These are phyloP conservation scores for Globisporangium polare DNA, from an alignment of 352 stramenopile species.

Conservation along the genomic window DNA sequence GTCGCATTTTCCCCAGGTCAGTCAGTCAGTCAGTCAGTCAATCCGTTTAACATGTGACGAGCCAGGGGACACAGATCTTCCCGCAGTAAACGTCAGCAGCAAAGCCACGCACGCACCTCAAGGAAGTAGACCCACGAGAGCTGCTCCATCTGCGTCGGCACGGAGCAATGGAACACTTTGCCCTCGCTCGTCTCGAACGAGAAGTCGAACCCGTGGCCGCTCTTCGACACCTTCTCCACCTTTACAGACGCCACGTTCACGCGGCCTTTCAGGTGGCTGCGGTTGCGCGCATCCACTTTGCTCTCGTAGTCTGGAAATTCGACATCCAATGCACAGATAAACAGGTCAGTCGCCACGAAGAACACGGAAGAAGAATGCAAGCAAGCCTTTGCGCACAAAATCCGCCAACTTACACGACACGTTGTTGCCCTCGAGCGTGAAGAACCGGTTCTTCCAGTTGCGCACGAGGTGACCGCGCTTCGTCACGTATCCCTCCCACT, in stretches of 20 bases:
- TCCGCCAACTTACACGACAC: slow-evolving; percentile 54
- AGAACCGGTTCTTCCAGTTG: slow-evolving; percentile 88
- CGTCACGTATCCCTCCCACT: slow-evolving; percentile 90
- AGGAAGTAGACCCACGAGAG: slow-evolving; percentile 84
- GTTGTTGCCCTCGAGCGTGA: slow-evolving; percentile 84
- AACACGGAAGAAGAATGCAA: slow-evolving; percentile 1
- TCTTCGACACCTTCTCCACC: slow-evolving; percentile 75
- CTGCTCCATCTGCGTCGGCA: slow-evolving; percentile 78
- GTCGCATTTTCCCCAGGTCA: slow-evolving; percentile 1
- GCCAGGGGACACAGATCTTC: slow-evolving; percentile 1
- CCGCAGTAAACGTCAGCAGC: background rate
- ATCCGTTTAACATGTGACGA: slow-evolving; percentile 4
- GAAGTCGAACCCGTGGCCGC: slow-evolving; percentile 80
- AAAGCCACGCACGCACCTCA: slow-evolving; percentile 35
- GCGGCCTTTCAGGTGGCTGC: slow-evolving; percentile 79
- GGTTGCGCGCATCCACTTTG: slow-evolving; percentile 86
- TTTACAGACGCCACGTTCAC: slow-evolving; percentile 78
- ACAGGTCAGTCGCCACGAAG: slow-evolving; percentile 1
- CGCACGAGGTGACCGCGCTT: slow-evolving; percentile 84
- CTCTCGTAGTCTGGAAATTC: slow-evolving; percentile 70
- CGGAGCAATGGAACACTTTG: slow-evolving; percentile 81
- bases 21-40: background rate
- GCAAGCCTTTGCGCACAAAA: background rate
- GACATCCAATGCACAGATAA: background rate
- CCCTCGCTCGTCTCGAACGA: slow-evolving; percentile 80